Conservation (phyloP, 495 filamentous ascomycete genomes). For the Beverwykella pulmonaria region DNA sequence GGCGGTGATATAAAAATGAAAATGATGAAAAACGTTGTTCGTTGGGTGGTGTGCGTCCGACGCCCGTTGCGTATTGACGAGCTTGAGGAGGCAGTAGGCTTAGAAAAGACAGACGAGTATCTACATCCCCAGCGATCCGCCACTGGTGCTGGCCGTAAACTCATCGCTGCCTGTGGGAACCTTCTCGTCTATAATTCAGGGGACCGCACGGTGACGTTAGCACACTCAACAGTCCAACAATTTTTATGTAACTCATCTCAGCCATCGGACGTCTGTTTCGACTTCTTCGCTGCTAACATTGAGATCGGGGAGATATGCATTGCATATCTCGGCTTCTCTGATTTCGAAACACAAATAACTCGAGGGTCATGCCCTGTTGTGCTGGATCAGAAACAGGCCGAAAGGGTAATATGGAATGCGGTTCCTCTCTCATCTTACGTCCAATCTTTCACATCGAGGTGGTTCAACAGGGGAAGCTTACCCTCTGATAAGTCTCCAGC, state of each 20-base stretch:
- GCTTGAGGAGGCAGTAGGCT: conserved; percentile 35
- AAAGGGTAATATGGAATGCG: not conserved
- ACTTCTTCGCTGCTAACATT: not conserved
- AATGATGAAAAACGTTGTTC: conserved; percentile 25
- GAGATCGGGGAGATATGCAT: conserved; percentile 3
- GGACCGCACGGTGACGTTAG: conserved; percentile 34
- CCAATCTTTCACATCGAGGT: not conserved
- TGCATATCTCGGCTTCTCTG: conserved; percentile 9
- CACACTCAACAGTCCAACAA: conserved; percentile 38
- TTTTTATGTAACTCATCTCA: conserved; percentile 13
- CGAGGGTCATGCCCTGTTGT: not conserved
- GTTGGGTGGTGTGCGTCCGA: conserved; percentile 28
- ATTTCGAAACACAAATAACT: conserved; percentile 11
- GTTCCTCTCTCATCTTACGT: conserved; percentile 1
- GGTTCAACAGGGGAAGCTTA: not conserved
- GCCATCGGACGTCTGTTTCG: not conserved
- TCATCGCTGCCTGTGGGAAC: conserved; percentile 34
- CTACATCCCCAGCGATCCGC: conserved; percentile 16
- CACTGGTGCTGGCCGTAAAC: not conserved
- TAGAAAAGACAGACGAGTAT: conserved; percentile 19
- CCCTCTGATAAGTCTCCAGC: not conserved
- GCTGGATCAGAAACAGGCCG: not conserved
- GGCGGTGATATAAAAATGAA: conserved; percentile 9
- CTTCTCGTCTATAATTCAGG: conserved; percentile 26
- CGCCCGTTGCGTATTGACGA: conserved; percentile 35